These are phyloP conservation scores for Scedosporium dehoogii DNA, from an alignment of 2,329 filamentous ascomycete species.

Conservation along the genomic window DNA sequence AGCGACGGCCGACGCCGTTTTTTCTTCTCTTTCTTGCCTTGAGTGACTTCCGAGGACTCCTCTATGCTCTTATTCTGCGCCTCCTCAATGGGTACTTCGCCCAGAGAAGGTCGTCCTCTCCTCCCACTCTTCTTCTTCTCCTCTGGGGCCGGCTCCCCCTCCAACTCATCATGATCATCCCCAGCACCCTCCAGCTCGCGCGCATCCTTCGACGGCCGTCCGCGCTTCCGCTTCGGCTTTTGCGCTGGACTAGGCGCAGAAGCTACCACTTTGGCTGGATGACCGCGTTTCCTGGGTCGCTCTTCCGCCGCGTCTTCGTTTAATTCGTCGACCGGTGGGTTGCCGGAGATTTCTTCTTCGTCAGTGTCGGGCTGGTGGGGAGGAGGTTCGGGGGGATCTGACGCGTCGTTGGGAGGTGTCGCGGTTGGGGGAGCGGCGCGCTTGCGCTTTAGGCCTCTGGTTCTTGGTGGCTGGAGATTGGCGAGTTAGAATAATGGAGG, in stretches of 20 bases:
- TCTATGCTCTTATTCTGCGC: not conserved
- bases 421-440: constrained; percentile 32
- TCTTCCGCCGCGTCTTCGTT: constrained; percentile 9
- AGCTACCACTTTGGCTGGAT: constrained; percentile 1
- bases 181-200: not conserved
- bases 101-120: constrained; percentile 6
- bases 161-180: not conserved
- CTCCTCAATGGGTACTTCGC: not conserved
- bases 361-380: constrained; percentile 8
- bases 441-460: constrained; percentile 28
- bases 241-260: constrained; percentile 7
- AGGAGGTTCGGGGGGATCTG: not conserved
- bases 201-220: constrained; percentile 9
- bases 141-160: not conserved
- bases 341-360: constrained; percentile 12
- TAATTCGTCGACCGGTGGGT: constrained; percentile 6
- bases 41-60: not conserved
- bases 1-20: not conserved
- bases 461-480: constrained; percentile 15
- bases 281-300: constrained; percentile 7
- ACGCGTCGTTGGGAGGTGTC: constrained; percentile 18
- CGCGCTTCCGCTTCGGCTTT: constrained; percentile 17
- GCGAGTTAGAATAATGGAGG: not conserved
- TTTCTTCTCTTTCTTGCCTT: not conserved
- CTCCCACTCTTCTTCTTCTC: not conserved